These are phyloP conservation scores for Ogataea trehalophila DNA, from an alignment of 805 yeast genomes.

Conservation along the genomic window DNA sequence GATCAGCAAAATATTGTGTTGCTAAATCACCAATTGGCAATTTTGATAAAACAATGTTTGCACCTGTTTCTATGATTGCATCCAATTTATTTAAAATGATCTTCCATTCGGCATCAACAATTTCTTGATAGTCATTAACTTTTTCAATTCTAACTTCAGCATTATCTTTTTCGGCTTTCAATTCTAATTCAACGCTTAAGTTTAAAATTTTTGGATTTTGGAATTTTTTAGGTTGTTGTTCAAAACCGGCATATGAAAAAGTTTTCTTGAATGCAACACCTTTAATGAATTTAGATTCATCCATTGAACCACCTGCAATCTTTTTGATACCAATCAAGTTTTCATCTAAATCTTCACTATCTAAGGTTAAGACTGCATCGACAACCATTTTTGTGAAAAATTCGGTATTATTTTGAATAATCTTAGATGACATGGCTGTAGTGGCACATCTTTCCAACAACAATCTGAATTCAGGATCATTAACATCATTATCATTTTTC, in stretches of 20 bases:
- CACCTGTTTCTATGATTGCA: constrained; percentile 79
- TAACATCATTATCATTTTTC: constrained; percentile 39
- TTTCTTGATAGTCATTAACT: constrained; percentile 89
- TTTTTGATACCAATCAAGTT: constrained; percentile 89
- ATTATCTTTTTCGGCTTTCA: constrained; percentile 97
- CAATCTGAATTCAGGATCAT: constrained; percentile 56
- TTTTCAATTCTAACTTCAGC: constrained; percentile 96
- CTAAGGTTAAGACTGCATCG: constrained; percentile 86
- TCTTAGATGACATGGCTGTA: constrained; percentile 95
- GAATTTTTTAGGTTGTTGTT: constrained; percentile 93
- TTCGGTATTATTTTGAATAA: constrained; percentile 79
- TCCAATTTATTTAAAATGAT: constrained; percentile 83
- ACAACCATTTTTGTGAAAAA: constrained; percentile 96
- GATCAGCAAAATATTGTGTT: constrained; percentile 97
- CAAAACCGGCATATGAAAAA: constrained; percentile 96
- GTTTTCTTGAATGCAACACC: constrained; percentile 98
- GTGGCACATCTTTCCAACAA: constrained; percentile 87
- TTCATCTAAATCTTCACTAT: constrained; percentile 81
- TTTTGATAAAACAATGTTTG: constrained; percentile 87
- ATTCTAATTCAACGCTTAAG: constrained; percentile 88
- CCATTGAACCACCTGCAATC: constrained; percentile 94
- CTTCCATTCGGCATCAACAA: constrained; percentile 99
- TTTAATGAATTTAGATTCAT: constrained; percentile 80
- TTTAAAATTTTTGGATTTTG: constrained; percentile 74
- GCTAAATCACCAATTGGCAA: constrained; percentile 98